A percentile compares a stretch with the other conserved stretches of the same genome.
Evolutionary conservation across 371 early-diverging fungal genomes (phyloP).

Genomic region (Rhizopus delemar): DNA sequence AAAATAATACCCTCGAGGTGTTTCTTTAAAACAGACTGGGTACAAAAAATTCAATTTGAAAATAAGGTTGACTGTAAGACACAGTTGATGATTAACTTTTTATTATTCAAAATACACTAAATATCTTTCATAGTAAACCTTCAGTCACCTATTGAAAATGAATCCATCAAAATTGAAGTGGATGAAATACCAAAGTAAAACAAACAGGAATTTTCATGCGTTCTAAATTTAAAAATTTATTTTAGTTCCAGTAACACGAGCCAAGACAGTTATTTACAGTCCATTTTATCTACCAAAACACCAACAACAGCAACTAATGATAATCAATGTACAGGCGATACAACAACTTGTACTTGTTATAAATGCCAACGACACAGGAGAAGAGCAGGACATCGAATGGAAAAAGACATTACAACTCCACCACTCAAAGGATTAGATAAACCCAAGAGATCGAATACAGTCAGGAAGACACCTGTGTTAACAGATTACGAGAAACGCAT

Average conservation of each 20-base stretch:
- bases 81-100: background rate
- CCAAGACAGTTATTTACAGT: slow-evolving; percentile 26
- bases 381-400: slow-evolving; percentile 22
- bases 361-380: slow-evolving; percentile 51
- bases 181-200: slow-evolving; percentile 25
- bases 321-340: slow-evolving; percentile 18
- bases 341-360: slow-evolving; percentile 39
- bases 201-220: background rate
- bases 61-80: slow-evolving; percentile 41
- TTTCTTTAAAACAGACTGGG: slow-evolving; percentile 34
- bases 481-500: slow-evolving; percentile 43
- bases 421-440: slow-evolving; percentile 1
- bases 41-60: slow-evolving; percentile 41
- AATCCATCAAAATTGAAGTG: slow-evolving; percentile 42
- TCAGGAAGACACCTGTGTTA: slow-evolving; percentile 43
- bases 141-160: slow-evolving; percentile 32
- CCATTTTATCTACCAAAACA: slow-evolving; percentile 19
- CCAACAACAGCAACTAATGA: slow-evolving; percentile 12
- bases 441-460: slow-evolving; percentile 20
- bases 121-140: slow-evolving; percentile 30
- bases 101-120: background rate
- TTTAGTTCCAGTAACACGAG: slow-evolving; percentile 11
- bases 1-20: background rate
- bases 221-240: background rate
- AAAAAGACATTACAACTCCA: background rate